These are phyloP conservation scores for Melocanna baccifera DNA, from an alignment of 176 grass and related monocot species.

Conservation along the genomic window DNA sequence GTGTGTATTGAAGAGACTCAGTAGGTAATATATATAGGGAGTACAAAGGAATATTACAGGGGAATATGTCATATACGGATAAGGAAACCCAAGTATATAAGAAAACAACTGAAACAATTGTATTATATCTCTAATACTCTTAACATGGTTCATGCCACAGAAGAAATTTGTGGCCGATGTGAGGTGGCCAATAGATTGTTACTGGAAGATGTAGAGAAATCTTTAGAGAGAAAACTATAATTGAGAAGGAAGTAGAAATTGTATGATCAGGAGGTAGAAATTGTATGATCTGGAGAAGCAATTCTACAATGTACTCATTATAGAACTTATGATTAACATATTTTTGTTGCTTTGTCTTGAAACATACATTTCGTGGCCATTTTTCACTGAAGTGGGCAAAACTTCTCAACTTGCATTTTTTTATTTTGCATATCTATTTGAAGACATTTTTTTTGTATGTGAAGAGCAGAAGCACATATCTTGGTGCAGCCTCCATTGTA, in stretches of 20 bases:
- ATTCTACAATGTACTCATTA: neutral
- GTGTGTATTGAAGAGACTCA: too few relatives aligned
- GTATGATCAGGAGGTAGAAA: neutral
- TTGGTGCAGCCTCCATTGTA: constrained; percentile 82
- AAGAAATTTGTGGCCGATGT: neutral
- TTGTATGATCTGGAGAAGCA: neutral
- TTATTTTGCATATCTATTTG: constrained; percentile 9
- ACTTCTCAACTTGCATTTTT: neutral
- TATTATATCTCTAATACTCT: too few relatives aligned
- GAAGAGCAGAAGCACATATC: constrained; percentile 82
- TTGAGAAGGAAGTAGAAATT: neutral
- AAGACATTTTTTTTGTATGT: constrained; percentile 8
- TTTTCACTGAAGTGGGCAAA: neutral
- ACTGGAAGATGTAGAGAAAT: neutral
- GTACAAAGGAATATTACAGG: too few relatives aligned
- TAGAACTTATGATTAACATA: neutral
- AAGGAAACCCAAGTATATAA: too few relatives aligned
- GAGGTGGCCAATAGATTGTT: constrained; percentile 14
- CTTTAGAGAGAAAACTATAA: neutral
- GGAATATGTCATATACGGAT: too few relatives aligned
- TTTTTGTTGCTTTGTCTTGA: neutral
- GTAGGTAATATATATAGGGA: too few relatives aligned
- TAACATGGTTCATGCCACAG: neutral
- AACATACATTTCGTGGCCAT: neutral
- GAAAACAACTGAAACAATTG: too few relatives aligned